Percentiles rank a stretch among this genome's conserved stretches.
Evolutionary conservation across 192 early-diverging fungal genomes (phyloP).

Genomic region (Geranomyces variabilis): DNA sequence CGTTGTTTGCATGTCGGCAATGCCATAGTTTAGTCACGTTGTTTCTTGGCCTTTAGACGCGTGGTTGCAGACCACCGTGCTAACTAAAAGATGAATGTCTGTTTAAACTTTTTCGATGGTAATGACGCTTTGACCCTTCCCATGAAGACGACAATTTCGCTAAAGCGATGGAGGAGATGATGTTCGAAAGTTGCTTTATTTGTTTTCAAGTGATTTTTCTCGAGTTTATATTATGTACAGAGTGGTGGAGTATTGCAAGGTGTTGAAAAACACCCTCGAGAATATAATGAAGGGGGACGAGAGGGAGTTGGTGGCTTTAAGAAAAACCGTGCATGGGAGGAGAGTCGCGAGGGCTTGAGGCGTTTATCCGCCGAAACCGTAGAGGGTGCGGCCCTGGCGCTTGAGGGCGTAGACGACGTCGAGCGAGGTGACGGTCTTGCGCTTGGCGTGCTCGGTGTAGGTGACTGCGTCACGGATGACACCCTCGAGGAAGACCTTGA

Average conservation of each 20-base stretch:
- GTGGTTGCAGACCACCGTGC: no score
- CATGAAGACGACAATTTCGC: no score
- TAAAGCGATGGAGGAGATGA: no score
- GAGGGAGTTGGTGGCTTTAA: slow-evolving; percentile 3
- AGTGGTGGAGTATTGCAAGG: neutral
- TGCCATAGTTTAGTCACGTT: no score
- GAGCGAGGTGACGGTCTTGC: slow-evolving; percentile 98
- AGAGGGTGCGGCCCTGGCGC: slow-evolving; percentile 95
- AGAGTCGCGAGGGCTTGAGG: neutral
- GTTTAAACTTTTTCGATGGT: no score
- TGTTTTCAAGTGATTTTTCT: no score
- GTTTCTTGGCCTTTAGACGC: no score
- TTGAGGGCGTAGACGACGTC: slow-evolving; percentile 99
- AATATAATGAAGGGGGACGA: neutral
- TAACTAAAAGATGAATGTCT: no score
- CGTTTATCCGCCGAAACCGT: slow-evolving; percentile 78
- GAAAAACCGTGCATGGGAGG: neutral
- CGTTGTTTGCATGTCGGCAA: no score
- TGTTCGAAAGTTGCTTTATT: no score
- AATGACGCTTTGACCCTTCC: no score
- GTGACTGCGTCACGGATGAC: slow-evolving; percentile 99
- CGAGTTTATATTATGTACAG: slow-evolving; percentile 2
- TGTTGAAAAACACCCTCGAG: slow-evolving; percentile 12
- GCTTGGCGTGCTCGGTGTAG: slow-evolving; percentile 98
- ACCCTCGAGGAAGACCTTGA: slow-evolving; percentile 98